Evolutionary conservation across 2,329 filamentous ascomycete species (phyloP).

Genomic region (Teratosphaeria epicoccoides): DNA sequence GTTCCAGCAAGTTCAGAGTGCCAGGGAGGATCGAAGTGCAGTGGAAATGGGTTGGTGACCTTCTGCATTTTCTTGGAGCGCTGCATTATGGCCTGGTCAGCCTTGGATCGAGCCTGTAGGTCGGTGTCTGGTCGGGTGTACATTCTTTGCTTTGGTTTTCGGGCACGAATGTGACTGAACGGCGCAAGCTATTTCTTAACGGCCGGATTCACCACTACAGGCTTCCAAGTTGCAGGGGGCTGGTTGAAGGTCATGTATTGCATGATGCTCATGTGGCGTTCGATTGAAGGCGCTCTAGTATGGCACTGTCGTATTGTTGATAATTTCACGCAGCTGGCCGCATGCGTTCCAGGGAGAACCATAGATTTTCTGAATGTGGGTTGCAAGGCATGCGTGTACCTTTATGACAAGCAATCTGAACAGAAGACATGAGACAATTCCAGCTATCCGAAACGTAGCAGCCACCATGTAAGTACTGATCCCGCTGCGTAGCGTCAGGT

Average conservation of each 20-base stretch:
- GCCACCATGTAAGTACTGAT: background rate
- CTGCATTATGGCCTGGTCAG: slow-evolving; percentile 5
- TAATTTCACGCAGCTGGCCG: background rate
- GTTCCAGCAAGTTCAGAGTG: background rate
- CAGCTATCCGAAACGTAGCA: background rate
- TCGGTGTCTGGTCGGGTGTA: slow-evolving; percentile 9
- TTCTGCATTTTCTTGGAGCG: slow-evolving; percentile 10
- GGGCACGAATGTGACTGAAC: slow-evolving; percentile 12
- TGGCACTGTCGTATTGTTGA: background rate
- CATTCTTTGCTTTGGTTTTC: slow-evolving; percentile 9
- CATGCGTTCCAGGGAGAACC: background rate
- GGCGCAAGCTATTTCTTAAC: slow-evolving; percentile 11
- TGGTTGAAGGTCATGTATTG: background rate
- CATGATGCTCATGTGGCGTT: background rate
- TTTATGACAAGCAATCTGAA: background rate
- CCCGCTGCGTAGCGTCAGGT: background rate
- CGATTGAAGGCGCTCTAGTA: background rate
- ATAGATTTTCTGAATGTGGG: background rate
- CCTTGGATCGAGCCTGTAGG: slow-evolving; percentile 4
- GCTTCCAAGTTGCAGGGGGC: background rate
- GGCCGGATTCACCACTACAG: slow-evolving; percentile 14
- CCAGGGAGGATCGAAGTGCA: background rate
- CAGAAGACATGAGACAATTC: background rate
- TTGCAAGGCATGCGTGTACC: background rate
- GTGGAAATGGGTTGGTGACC: background rate